A percentile compares a stretch with the other conserved stretches of the same genome.
phyloP scores from a whole-genome alignment of 1,139 yeast genomes.

The Geotrichum candidum region DNA sequence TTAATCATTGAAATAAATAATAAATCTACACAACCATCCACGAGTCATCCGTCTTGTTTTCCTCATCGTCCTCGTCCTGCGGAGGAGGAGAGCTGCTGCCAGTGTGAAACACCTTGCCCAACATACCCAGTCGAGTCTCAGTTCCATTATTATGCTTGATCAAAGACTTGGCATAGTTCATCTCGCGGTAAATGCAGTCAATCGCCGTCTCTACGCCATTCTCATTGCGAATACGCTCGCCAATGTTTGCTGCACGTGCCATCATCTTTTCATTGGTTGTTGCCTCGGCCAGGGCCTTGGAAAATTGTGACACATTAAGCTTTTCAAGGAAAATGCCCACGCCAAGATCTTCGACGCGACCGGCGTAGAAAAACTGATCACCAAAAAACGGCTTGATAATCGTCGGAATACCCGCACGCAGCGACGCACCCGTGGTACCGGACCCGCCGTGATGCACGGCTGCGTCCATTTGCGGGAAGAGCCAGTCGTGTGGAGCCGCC shows the following conservation, averaged over 20 bases:
- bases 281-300: constrained; percentile 62
- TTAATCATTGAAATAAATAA: neutral
- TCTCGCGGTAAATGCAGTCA: constrained; percentile 64
- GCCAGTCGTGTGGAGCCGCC: constrained; percentile 87
- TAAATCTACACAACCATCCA: constrained; percentile 21
- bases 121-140: neutral
- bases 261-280: constrained; percentile 62
- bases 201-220: constrained; percentile 78
- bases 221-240: constrained; percentile 59
- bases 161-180: constrained; percentile 57
- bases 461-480: constrained; percentile 81
- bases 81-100: neutral
- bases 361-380: constrained; percentile 88
- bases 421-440: constrained; percentile 91
- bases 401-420: constrained; percentile 82
- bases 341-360: constrained; percentile 80
- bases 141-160: constrained; percentile 16
- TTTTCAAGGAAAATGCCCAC: constrained; percentile 73
- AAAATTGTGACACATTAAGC: constrained; percentile 55
- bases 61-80: constrained; percentile 14
- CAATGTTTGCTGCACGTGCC: constrained; percentile 57
- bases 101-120: neutral
- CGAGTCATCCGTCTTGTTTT: constrained; percentile 21
- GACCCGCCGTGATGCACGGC: constrained; percentile 98
- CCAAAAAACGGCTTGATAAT: constrained; percentile 93